These are phyloP conservation scores for Botrytis sinoallii DNA, from an alignment of 2,329 filamentous ascomycete species.

Conservation along the genomic window DNA sequence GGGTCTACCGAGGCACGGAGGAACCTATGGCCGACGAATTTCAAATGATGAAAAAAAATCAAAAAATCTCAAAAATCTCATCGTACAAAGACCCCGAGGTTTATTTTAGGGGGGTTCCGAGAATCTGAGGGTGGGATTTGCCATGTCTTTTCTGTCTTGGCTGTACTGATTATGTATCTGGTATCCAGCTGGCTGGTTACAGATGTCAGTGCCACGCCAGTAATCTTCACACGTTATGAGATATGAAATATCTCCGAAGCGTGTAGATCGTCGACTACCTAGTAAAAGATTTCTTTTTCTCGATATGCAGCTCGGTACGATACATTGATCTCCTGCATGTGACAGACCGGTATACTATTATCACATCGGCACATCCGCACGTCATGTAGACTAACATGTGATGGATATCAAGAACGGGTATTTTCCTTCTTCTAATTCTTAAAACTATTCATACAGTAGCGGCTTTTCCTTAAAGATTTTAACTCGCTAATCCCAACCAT, in stretches of 20 bases:
- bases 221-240: neutral
- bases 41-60: neutral
- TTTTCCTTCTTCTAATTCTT: neutral
- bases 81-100: neutral
- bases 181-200: neutral
- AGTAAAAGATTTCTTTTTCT: neutral
- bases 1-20: slow-evolving; percentile 14
- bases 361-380: neutral
- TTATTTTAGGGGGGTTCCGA: neutral
- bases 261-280: neutral
- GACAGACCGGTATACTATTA: neutral
- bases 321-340: neutral
- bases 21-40: neutral
- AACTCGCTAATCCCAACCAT: neutral
- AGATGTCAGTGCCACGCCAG: neutral
- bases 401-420: neutral
- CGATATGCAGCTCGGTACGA: neutral
- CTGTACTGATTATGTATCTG: neutral
- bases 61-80: neutral
- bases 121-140: neutral
- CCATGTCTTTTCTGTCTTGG: neutral
- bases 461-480: neutral
- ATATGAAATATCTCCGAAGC: neutral
- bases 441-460: neutral
- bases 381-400: neutral